Evolutionary conservation across 768 basidiomycete genomes (phyloP).

Genomic region (Coprinopsis sp.): DNA sequence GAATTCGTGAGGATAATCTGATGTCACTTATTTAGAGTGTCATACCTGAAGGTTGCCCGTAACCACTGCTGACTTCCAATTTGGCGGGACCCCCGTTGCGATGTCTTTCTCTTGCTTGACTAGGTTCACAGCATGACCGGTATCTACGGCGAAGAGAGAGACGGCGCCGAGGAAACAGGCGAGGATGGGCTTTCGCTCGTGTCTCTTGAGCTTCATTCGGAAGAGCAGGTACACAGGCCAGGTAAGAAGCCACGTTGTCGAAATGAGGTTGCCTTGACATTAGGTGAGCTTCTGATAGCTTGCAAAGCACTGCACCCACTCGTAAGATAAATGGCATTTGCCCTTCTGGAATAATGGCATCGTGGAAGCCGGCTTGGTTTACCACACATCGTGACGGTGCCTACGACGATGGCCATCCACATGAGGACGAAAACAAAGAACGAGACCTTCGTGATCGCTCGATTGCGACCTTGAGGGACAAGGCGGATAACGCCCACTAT

Average conservation of each 20-base stretch:
- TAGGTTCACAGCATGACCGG: background rate
- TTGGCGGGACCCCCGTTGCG: background rate
- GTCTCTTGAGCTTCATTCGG: background rate
- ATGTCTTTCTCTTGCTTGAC: background rate
- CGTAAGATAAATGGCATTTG: background rate
- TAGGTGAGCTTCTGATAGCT: background rate
- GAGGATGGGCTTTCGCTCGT: background rate
- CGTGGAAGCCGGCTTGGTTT: background rate
- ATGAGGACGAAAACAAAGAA: background rate
- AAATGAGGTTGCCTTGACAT: background rate
- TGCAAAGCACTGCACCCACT: background rate
- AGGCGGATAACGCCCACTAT: background rate
- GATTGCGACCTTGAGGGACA: background rate
- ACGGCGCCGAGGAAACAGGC: background rate
- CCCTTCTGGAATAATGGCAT: background rate
- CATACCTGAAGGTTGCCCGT: background rate
- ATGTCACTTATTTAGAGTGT: background rate
- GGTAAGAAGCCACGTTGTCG: background rate
- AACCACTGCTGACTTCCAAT: background rate
- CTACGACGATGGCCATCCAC: background rate
- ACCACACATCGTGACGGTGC: background rate
- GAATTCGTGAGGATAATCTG: background rate
- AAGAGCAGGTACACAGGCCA: background rate
- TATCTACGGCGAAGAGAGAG: background rate
- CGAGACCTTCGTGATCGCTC: background rate